Evolutionary conservation across 2,329 filamentous ascomycete species (phyloP), one percentile per base, ranked within the genome.

Genomic region (Ophiosphaerella korrae): DNA sequence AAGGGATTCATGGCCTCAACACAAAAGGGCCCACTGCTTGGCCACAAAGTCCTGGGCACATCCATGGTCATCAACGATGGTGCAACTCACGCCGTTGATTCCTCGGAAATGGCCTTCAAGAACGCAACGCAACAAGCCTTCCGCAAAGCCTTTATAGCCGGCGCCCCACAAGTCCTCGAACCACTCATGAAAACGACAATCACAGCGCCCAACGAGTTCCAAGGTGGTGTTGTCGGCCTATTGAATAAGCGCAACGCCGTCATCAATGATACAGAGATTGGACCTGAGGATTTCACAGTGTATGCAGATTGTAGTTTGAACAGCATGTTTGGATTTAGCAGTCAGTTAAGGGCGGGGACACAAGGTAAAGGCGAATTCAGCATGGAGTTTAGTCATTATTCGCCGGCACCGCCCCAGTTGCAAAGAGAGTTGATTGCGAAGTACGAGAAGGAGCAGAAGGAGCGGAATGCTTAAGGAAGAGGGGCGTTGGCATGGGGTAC

Each of bases 361-460:
- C 94, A 99, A 79, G 94, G 94, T 56, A 99, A 99, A 83, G 94
- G 94, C 67, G 94, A 99, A 79, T 99, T 97, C 72, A 89, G 84
- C 67, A 97, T 99, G 94, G 94, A 99, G 78, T 99, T 99, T 70
- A 94, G 89, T 75, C 94, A 97, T 78, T 99, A 99, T 69, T 86
- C 89, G 45, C 82, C 91, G 44, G 91, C 94, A 52, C 89, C 92
- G 42, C 85, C 86, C 66, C 92, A 97, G 72, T 74, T 97, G 74
- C 94, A 99, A 88, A 88, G 84, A 75, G 87, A 89, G 71, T 75
- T 90, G 42, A 78, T 89, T 36, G 80, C 83, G 21, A 87, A 88
- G 74, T 82, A 88, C 66, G 79, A 87, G 68, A 89, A 89, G 78
- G 81, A 82, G 57, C 80, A 85, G 74, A 82, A 82, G 38, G 86